phyloP scores from a whole-genome alignment of 192 early-diverging fungal species.

The Coemansia javaensis region DNA sequence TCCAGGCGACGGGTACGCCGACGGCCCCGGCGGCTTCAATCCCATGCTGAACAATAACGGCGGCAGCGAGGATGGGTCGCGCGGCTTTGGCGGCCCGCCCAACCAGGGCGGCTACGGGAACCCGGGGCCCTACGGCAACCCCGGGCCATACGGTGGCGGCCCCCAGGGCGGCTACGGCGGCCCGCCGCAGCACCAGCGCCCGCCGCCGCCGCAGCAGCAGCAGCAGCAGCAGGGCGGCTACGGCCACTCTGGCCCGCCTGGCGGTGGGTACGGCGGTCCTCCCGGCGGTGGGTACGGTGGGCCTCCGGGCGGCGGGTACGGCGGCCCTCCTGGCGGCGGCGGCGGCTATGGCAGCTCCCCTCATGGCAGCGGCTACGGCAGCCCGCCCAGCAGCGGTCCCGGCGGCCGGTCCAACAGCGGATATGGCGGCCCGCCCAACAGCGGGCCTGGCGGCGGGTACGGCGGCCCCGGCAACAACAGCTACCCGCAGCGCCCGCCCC shows the following conservation, averaged over 20 bases:
- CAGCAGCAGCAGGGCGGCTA: slow-evolving; percentile 1
- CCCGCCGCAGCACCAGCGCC: not conserved
- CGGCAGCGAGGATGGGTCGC: slow-evolving; percentile 2
- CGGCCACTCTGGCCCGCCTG: not conserved
- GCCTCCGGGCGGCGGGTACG: not conserved
- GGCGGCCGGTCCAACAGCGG: too few species aligned
- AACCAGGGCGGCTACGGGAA: not conserved
- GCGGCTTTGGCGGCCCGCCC: not conserved
- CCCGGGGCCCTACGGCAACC: not conserved
- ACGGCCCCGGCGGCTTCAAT: slow-evolving; percentile 2
- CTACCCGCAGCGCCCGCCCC: too few species aligned
- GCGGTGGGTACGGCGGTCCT: not conserved
- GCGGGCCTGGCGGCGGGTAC: too few species aligned
- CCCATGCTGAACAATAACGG: not conserved
- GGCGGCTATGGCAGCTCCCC: not conserved
- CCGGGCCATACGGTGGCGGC: not conserved
- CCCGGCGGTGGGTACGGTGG: not conserved
- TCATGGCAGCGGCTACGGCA: not conserved
- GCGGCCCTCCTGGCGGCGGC: not conserved
- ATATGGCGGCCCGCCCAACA: not conserved
- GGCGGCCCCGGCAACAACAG: not conserved
- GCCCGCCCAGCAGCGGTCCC: not conserved
- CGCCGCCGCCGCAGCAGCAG: slow-evolving; percentile 3
- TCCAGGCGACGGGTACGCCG: slow-evolving; percentile 7
- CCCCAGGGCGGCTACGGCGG: slow-evolving; percentile 1